Conservation (phyloP, 176 grass and related monocot genomes). For the Rhipidocladum racemiflorum region DNA sequence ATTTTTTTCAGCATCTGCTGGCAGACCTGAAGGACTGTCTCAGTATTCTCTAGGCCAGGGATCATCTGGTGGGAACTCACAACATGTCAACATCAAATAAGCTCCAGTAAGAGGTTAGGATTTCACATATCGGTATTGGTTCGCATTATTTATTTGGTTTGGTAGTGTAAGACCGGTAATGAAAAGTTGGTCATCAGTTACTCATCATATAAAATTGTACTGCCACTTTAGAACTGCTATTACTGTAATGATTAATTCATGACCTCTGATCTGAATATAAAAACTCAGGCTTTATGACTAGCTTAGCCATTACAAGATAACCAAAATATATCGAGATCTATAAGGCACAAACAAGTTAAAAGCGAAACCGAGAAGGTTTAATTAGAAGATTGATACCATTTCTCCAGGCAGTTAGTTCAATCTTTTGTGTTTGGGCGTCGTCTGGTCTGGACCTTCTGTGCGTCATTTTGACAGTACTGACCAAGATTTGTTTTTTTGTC, state of each 20-base stretch:
- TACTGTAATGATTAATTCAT: not conserved
- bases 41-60: conserved; percentile 44
- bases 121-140: not conserved
- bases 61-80: conserved; percentile 38
- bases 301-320: not conserved
- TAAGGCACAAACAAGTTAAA: not conserved
- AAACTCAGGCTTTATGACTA: not conserved
- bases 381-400: not conserved
- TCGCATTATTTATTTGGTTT: not conserved
- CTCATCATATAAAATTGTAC: not conserved
- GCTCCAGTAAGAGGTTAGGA: conserved; percentile 56
- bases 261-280: not conserved
- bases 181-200: not conserved
- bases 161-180: not conserved
- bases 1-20: conserved; percentile 46
- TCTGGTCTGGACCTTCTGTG: too few relatives aligned
- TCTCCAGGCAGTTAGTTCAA: too few relatives aligned
- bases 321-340: not conserved
- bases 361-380: not conserved
- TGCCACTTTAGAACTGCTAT: not conserved
- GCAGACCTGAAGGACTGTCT: conserved; percentile 42
- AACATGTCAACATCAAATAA: conserved; percentile 28
- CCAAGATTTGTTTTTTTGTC: too few relatives aligned
- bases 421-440: too few relatives aligned
- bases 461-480: too few relatives aligned